These are phyloP conservation scores for Capillidium rhysosporum DNA, from an alignment of 371 early-diverging fungal species.

Conservation along the genomic window DNA sequence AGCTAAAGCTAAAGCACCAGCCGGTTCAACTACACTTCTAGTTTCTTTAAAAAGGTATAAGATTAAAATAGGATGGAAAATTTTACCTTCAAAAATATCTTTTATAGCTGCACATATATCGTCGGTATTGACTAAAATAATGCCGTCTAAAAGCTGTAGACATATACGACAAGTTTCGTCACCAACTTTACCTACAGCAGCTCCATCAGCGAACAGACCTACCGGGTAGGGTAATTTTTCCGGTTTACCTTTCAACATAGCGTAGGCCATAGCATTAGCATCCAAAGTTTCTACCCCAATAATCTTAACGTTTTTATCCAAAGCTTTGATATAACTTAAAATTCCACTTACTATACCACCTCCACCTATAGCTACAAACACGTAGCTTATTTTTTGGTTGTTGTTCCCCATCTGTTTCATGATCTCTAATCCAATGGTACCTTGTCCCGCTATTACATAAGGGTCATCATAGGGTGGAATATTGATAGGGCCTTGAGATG, in stretches of 20 bases:
- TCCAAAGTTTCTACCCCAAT: slow-evolving; percentile 85
- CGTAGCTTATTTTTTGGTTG: slow-evolving; percentile 1
- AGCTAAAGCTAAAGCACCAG: slow-evolving; percentile 78
- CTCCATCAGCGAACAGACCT: slow-evolving; percentile 92
- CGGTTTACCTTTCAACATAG: slow-evolving; percentile 37
- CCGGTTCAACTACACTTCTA: slow-evolving; percentile 81
- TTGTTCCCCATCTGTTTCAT: slow-evolving; percentile 39
- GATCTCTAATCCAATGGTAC: slow-evolving; percentile 87
- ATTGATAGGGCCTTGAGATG: slow-evolving; percentile 51
- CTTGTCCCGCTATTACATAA: slow-evolving; percentile 95
- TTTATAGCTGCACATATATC: slow-evolving; percentile 97
- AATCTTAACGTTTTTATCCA: slow-evolving; percentile 63
- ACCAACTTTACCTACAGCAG: slow-evolving; percentile 82
- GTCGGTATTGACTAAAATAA: slow-evolving; percentile 78
- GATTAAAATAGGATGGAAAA: background rate
- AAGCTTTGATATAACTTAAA: slow-evolving; percentile 71
- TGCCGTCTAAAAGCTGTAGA: slow-evolving; percentile 43
- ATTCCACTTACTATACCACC: slow-evolving; percentile 87
- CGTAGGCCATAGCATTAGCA: slow-evolving; percentile 73
- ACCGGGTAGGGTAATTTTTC: slow-evolving; percentile 44
- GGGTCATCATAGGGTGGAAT: slow-evolving; percentile 96
- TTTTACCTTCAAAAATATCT: slow-evolving; percentile 71
- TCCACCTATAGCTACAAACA: slow-evolving; percentile 86
- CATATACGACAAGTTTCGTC: slow-evolving; percentile 69
- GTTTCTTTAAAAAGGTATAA: slow-evolving; percentile 35